A percentile compares a stretch with the other conserved stretches of the same genome.
phyloP scores from a whole-genome alignment of 495 filamentous ascomycete species.

The Neurospora sp. region DNA sequence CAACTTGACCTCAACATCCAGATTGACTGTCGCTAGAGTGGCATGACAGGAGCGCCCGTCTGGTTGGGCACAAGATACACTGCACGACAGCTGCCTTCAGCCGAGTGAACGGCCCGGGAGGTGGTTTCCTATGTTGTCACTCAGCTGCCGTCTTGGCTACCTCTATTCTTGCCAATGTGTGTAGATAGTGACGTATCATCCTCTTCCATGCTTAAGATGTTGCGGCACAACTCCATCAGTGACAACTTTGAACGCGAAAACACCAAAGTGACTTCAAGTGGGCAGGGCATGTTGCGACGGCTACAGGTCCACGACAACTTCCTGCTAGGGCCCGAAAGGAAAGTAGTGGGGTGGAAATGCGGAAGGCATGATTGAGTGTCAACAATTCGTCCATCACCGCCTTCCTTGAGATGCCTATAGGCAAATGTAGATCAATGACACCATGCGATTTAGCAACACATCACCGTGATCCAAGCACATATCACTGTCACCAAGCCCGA shows the following conservation, averaged over 20 bases:
- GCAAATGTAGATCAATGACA: not conserved
- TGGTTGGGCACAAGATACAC: not conserved
- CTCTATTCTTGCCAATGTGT: not conserved
- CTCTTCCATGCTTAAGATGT: rapidly evolving
- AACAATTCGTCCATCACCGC: not conserved
- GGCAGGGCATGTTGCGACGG: not conserved
- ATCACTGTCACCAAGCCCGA: too few relatives aligned
- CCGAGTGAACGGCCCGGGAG: not conserved
- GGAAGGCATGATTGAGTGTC: not conserved
- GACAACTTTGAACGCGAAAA: not conserved
- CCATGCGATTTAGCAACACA: not conserved
- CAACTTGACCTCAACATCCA: too few relatives aligned
- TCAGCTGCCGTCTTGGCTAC: not conserved
- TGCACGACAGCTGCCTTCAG: not conserved
- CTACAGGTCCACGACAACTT: not conserved
- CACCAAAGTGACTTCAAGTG: not conserved
- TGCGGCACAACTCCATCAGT: not conserved
- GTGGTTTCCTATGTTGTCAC: not conserved
- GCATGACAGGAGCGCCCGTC: not conserved
- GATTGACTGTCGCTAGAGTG: too few relatives aligned
- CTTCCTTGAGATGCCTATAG: not conserved
- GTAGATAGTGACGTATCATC: rapidly evolving
- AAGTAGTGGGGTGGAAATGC: too few relatives aligned
- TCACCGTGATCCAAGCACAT: not conserved
- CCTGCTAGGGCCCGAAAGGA: too few relatives aligned